phyloP scores from a whole-genome alignment of 2,329 filamentous ascomycete species.

The Xenoacremonium recifei region DNA sequence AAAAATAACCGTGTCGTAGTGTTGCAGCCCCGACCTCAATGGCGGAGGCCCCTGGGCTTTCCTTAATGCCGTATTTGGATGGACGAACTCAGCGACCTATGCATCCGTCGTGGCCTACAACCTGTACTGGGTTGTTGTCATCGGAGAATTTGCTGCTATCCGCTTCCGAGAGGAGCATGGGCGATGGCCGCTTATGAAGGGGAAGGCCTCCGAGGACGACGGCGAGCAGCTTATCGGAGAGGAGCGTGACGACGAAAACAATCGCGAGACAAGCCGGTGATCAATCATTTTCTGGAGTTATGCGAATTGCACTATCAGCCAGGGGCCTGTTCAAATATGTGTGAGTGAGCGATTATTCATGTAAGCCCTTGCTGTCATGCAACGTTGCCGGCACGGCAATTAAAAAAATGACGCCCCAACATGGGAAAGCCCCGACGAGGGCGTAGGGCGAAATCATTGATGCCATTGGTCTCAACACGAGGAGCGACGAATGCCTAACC shows the following conservation, averaged over 20 bases:
- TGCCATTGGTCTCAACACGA: too few species aligned
- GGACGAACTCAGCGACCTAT: constrained; percentile 86
- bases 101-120: constrained; percentile 86
- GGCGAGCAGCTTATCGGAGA: constrained; percentile 12
- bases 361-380: too few species aligned
- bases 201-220: constrained; percentile 19
- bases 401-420: too few species aligned
- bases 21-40: constrained; percentile 71
- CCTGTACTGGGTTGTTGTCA: constrained; percentile 78
- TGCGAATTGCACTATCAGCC: too few species aligned
- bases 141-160: constrained; percentile 65
- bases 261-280: background rate
- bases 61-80: constrained; percentile 83
- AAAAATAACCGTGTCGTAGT: constrained; percentile 44
- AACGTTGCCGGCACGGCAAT: too few species aligned
- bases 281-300: background rate
- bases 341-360: too few species aligned
- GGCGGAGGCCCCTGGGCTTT: constrained; percentile 81
- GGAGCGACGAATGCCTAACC: too few species aligned
- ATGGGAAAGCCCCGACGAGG: too few species aligned
- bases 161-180: constrained; percentile 63
- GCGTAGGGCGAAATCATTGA: too few species aligned
- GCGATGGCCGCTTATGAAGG: constrained; percentile 45
- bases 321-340: too few species aligned
- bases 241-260: background rate